Evolutionary conservation across 768 basidiomycete species (phyloP).

Genomic region (Phanerodontia chrysosporium): DNA sequence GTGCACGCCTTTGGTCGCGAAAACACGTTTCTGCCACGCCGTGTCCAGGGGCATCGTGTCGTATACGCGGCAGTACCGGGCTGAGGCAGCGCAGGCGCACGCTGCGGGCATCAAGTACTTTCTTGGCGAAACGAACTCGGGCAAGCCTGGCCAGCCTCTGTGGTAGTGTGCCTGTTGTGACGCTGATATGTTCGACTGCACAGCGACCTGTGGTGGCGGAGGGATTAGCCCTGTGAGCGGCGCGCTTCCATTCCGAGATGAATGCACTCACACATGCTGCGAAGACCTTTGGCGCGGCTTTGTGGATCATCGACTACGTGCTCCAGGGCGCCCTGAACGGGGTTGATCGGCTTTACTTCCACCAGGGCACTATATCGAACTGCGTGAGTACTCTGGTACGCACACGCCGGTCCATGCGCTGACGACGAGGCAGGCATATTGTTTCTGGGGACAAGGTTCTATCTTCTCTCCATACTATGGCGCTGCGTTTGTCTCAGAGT

Average conservation of each 20-base stretch:
- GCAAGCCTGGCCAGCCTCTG: conserved; percentile 13
- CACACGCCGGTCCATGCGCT: background rate
- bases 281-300: conserved; percentile 33
- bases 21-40: background rate
- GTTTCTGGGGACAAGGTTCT: conserved; percentile 34
- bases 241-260: background rate
- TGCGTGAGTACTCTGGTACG: conserved; percentile 24
- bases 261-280: background rate
- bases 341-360: conserved; percentile 35
- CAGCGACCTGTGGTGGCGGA: conserved; percentile 38
- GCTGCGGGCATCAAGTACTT: conserved; percentile 31
- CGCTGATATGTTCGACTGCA: background rate
- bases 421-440: conserved; percentile 28
- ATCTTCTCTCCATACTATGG: conserved; percentile 36
- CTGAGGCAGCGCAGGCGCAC: conserved; percentile 31
- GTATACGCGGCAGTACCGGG: conserved; percentile 28
- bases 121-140: conserved; percentile 39
- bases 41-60: conserved; percentile 30
- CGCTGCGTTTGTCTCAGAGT: conserved; percentile 34
- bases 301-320: conserved; percentile 39
- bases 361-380: conserved; percentile 38
- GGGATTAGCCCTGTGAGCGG: conserved; percentile 31
- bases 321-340: conserved; percentile 34
- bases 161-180: background rate
- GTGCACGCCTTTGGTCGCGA: conserved; percentile 1